Percentiles rank a stretch among this genome's conserved stretches.
Evolutionary conservation across 2,329 filamentous ascomycete genomes (phyloP).

Genomic region (Chrysosporium queenslandicum): DNA sequence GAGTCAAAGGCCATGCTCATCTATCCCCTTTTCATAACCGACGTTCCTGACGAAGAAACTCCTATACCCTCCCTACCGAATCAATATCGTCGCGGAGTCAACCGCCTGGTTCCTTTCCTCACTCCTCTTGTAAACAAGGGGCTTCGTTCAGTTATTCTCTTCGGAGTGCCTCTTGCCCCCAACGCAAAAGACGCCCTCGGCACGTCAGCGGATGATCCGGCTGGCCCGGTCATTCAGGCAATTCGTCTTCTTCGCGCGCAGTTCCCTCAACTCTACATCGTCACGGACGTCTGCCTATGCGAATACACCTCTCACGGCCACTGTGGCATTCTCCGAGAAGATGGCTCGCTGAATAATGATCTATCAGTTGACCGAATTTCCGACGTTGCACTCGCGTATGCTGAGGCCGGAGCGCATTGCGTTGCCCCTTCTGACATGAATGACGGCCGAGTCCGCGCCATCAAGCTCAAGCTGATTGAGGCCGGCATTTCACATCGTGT

Average conservation of each 20-base stretch:
- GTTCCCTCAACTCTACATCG: slow-evolving; percentile 86
- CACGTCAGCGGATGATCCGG: slow-evolving; percentile 82
- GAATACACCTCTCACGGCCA: slow-evolving; percentile 98
- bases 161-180: slow-evolving; percentile 77
- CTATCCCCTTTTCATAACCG: slow-evolving; percentile 92
- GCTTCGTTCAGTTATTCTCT: slow-evolving; percentile 84
- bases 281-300: slow-evolving; percentile 89
- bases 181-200: slow-evolving; percentile 82
- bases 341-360: slow-evolving; percentile 85
- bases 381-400: slow-evolving; percentile 95
- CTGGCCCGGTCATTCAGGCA: slow-evolving; percentile 78
- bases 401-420: slow-evolving; percentile 89
- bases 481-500: slow-evolving; percentile 84
- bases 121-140: slow-evolving; percentile 81
- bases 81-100: slow-evolving; percentile 78
- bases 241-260: slow-evolving; percentile 74
- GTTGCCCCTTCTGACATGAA: slow-evolving; percentile 99
- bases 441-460: slow-evolving; percentile 90
- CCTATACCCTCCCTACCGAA: slow-evolving; percentile 83
- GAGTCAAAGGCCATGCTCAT: slow-evolving; percentile 80
- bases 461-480: slow-evolving; percentile 96
- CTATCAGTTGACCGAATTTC: slow-evolving; percentile 89
- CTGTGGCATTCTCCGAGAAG: slow-evolving; percentile 89
- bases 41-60: slow-evolving; percentile 84
- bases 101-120: slow-evolving; percentile 74